Evolutionary conservation across 331 rosid species (phyloP).

Genomic region (Pyrus hybrid): DNA sequence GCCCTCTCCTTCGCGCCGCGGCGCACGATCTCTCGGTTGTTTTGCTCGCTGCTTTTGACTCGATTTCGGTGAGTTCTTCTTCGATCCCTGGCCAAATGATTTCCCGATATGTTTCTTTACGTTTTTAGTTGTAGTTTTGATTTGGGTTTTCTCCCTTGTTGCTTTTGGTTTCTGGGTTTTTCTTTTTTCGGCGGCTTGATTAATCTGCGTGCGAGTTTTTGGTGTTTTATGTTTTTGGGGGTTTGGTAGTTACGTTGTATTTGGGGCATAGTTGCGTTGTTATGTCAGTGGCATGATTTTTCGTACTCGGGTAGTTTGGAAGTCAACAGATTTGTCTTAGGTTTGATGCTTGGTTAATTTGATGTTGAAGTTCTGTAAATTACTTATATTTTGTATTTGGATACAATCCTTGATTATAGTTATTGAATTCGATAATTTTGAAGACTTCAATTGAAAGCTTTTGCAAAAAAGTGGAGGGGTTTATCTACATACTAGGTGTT

Average conservation of each 20-base stretch:
- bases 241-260: not conserved
- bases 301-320: not conserved
- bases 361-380: not conserved
- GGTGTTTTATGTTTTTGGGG: not conserved
- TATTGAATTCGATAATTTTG: not conserved
- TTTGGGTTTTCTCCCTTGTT: not conserved
- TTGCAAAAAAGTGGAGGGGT: not conserved
- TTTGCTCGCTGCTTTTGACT: not conserved
- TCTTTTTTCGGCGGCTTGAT: not conserved
- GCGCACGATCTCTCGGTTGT: not conserved
- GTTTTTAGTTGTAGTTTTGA: not conserved
- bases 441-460: not conserved
- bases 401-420: not conserved
- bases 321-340: not conserved
- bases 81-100: not conserved
- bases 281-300: not conserved
- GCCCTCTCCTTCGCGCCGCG: slow-evolving; percentile 34
- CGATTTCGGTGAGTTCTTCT: slow-evolving; percentile 4
- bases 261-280: not conserved
- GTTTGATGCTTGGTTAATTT: not conserved
- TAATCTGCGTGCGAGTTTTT: not conserved
- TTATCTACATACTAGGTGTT: not conserved
- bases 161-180: not conserved
- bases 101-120: not conserved
- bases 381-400: not conserved